Base-by-base conservation (phyloP, 108 stramenopile species). In the Skeletonema grethae region DNA sequence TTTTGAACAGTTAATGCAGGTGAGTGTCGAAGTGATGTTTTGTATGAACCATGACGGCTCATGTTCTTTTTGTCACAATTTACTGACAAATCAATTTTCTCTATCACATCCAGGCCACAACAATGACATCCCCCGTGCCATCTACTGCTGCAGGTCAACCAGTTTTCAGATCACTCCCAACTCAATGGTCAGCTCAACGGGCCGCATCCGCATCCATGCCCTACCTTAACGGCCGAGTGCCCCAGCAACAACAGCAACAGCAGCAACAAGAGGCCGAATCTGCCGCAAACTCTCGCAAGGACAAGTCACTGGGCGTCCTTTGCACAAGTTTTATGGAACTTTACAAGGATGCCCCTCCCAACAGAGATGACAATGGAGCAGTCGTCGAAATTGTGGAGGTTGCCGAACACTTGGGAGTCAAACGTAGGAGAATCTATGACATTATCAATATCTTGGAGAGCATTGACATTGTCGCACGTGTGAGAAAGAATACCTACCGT, bases 381-480 rank as follows among this genome's bases (percentile, higher is more conserved):
- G 58, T 72, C 1, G 46, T 76, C 15, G 81, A 80, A 38, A 67
- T 88, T 48, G 92, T 93, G 65, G 76, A 90, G 57, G 86, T 93
- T 6, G 95, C 97, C 15, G 59, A 61, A 1, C 77, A 84, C 29
- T 70, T 97, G 50, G 94, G 88, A 10, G 96, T 98, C 16, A 93
- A 94, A 69, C 88, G 96, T 24, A 83, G 97, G 18, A 82, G 97
- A 20, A 96, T 98, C 32, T 98, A 98, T 76, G 97, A 98, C 73
- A 88, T 98, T 7, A 91, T 97, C 70, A 98, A 98, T 72, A 96
- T 98, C 77, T 75, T 98, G 72, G 96, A 97, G 77, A 77, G 87
- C 35, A 65, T 98, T 12, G 64, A 77, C 22, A 79, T 98, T 29
- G 90, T 96, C 2, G 66, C 73, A 28, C 85, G 94, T 22, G 77